These are phyloP conservation scores for Pharus latifolius DNA, from an alignment of 176 grass and related monocot genomes.

Conservation along the genomic window DNA sequence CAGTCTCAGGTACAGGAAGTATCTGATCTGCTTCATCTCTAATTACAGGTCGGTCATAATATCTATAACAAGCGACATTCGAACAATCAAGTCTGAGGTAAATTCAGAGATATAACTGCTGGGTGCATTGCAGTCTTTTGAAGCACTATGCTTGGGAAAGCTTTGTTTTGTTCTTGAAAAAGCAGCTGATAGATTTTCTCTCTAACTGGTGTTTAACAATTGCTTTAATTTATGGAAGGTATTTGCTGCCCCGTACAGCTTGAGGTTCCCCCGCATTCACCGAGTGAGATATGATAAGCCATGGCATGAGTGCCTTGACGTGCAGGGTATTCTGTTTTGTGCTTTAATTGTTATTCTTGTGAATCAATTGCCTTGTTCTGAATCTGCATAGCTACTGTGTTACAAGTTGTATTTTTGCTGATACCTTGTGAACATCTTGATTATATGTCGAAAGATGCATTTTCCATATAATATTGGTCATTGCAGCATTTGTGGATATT, in stretches of 20 bases:
- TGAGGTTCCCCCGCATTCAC: conserved; percentile 90
- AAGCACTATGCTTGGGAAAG: not conserved
- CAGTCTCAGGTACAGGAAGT: conserved; percentile 11
- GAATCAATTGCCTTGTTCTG: not conserved
- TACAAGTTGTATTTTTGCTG: not conserved
- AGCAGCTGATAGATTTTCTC: conserved; percentile 10
- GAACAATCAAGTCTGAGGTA: conserved; percentile 97
- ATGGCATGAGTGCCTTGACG: conserved; percentile 94
- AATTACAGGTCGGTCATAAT: conserved; percentile 77
- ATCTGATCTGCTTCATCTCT: conserved; percentile 27
- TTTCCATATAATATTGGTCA: conserved; percentile 15
- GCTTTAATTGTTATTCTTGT: conserved; percentile 1
- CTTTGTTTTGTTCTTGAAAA: conserved; percentile 8
- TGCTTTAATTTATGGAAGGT: conserved; percentile 47
- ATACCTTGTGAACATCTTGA: conserved; percentile 5
- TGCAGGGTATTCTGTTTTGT: conserved; percentile 62
- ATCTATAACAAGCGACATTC: conserved; percentile 94
- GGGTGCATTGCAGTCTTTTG: conserved; percentile 1
- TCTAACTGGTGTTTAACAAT: conserved; percentile 11
- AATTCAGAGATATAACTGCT: not conserved
- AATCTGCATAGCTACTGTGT: conserved; percentile 13
- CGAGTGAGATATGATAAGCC: conserved; percentile 88
- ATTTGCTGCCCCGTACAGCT: conserved; percentile 75
- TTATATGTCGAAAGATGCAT: conserved; percentile 18
- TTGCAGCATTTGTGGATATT: conserved; percentile 78